phyloP scores from a whole-genome alignment of 148 eudicot species.

The Camellia granthamiana region DNA sequence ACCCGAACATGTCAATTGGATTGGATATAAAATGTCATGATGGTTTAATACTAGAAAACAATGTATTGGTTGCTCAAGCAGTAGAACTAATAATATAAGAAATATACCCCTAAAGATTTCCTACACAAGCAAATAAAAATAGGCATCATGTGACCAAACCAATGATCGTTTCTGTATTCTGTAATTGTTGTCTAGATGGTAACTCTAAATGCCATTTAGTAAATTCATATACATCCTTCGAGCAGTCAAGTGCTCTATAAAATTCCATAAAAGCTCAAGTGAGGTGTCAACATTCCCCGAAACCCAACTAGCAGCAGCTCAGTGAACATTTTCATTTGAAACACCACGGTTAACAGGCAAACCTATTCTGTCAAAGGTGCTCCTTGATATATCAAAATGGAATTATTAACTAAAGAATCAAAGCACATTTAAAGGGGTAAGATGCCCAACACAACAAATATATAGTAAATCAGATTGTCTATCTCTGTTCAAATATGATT shows the following conservation, averaged over 20 bases:
- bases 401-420: neutral
- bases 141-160: neutral
- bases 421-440: neutral
- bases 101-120: neutral
- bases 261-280: neutral
- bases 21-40: neutral
- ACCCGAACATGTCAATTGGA: slow-evolving; percentile 10
- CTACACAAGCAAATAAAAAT: neutral
- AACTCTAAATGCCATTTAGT: neutral
- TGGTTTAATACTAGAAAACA: neutral
- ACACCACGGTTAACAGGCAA: neutral
- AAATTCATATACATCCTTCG: neutral
- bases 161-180: neutral
- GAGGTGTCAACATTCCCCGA: neutral
- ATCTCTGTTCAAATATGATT: slow-evolving; percentile 6
- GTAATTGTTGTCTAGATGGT: neutral
- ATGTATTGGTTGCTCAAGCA: neutral
- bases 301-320: slow-evolving; percentile 10
- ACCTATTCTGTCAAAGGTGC: neutral
- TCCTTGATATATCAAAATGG: neutral
- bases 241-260: neutral
- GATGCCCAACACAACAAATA: neutral
- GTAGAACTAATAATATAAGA: neutral
- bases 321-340: neutral
- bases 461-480: neutral